These are phyloP conservation scores for Emericellopsis terricola DNA, from an alignment of 495 filamentous ascomycete genomes.

Conservation along the genomic window DNA sequence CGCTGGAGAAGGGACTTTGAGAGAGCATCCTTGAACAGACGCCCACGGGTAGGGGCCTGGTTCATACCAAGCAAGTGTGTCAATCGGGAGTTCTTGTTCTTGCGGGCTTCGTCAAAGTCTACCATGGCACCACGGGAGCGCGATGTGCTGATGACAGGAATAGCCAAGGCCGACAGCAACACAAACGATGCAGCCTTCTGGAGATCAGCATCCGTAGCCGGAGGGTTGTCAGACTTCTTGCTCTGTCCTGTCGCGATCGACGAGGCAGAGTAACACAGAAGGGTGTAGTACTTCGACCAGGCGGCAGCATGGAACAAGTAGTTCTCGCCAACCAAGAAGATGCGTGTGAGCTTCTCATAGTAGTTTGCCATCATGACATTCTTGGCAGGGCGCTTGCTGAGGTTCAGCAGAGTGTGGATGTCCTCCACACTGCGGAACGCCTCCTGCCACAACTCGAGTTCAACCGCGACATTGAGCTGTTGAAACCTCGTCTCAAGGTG, in stretches of 20 bases:
- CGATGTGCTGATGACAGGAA: slow-evolving; percentile 96
- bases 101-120: slow-evolving; percentile 90
- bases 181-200: slow-evolving; percentile 80
- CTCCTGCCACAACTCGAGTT: slow-evolving; percentile 97
- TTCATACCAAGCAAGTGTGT: slow-evolving; percentile 92
- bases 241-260: slow-evolving; percentile 69
- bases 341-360: slow-evolving; percentile 96
- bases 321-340: slow-evolving; percentile 98
- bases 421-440: slow-evolving; percentile 98
- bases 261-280: slow-evolving; percentile 78
- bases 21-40: slow-evolving; percentile 85
- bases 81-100: slow-evolving; percentile 95
- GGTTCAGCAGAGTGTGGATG: slow-evolving; percentile 93
- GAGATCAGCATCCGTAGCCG: slow-evolving; percentile 73
- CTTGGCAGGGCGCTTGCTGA: slow-evolving; percentile 98
- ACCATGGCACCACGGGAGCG: slow-evolving; percentile 88
- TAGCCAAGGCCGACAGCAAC: slow-evolving; percentile 84
- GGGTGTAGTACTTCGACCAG: slow-evolving; percentile 91
- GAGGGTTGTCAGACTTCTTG: slow-evolving; percentile 85
- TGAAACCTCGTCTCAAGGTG: slow-evolving; percentile 97
- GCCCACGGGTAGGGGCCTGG: slow-evolving; percentile 70
- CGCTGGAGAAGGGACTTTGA: slow-evolving; percentile 87
- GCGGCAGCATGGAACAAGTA: slow-evolving; percentile 98
- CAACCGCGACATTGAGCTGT: slow-evolving; percentile 94
- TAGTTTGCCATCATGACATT: slow-evolving; percentile 99